Percentiles rank a stretch among this genome's conserved stretches.
These are phyloP conservation scores for Cephaloascus albidus DNA, from an alignment of 805 yeast genomes.

Conservation along the genomic window DNA sequence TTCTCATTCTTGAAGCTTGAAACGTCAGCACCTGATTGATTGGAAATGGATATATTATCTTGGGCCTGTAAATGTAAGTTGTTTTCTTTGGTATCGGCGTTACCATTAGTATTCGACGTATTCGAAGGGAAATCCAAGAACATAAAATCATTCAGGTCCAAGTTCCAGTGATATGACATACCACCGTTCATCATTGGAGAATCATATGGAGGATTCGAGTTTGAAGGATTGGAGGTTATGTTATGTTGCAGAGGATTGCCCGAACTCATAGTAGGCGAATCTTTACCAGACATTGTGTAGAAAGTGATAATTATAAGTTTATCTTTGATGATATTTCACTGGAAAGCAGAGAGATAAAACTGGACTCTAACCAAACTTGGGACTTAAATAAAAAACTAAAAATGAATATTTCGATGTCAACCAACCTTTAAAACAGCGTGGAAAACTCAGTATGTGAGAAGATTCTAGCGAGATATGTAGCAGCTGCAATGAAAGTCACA, in stretches of 20 bases:
- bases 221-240: not conserved
- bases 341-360: no score
- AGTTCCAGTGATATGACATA: not conserved
- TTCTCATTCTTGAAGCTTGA: not conserved
- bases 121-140: not conserved
- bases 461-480: no score
- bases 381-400: no score
- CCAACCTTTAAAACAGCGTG: no score
- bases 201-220: not conserved
- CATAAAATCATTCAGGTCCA: not conserved
- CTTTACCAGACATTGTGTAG: not conserved
- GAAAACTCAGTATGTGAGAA: no score
- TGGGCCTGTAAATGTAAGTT: not conserved
- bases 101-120: not conserved
- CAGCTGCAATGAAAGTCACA: no score
- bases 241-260: not conserved
- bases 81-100: not conserved
- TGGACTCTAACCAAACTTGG: no score
- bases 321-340: no score
- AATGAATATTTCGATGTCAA: no score
- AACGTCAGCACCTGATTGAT: not conserved
- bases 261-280: not conserved
- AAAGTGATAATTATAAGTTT: no score
- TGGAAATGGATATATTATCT: not conserved
- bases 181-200: not conserved